Evolutionary conservation across 2,329 filamentous ascomycete species (phyloP).

Genomic region (Ceratocystis lukuohia): DNA sequence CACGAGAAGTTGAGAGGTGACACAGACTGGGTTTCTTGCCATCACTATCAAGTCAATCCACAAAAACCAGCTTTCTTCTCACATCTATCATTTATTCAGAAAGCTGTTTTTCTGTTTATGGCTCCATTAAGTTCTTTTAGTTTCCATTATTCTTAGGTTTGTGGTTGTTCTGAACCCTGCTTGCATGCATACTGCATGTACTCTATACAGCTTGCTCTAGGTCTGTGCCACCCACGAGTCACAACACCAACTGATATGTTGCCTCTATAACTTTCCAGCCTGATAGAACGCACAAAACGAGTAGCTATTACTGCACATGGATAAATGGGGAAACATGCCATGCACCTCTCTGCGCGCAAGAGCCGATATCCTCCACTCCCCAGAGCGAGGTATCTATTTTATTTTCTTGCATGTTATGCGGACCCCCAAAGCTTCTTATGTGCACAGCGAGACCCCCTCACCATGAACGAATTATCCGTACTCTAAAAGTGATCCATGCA

Average conservation of each 20-base stretch:
- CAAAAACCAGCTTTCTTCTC: not conserved
- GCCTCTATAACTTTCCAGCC: not conserved
- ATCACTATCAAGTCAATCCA: not conserved
- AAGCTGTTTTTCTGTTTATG: not conserved
- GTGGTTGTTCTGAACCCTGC: slow-evolving; percentile 1
- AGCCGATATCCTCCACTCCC: not conserved
- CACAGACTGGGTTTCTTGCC: no score
- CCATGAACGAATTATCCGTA: not conserved
- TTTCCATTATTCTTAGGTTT: not conserved
- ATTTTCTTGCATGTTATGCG: no score
- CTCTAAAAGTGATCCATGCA: no score
- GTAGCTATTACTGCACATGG: not conserved
- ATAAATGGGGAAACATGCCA: not conserved
- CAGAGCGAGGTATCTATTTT: not conserved
- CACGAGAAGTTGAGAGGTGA: no score
- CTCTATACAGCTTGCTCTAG: slow-evolving; percentile 2
- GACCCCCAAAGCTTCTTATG: not conserved
- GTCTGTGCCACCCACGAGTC: slow-evolving; percentile 8
- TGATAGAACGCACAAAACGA: slow-evolving; percentile 1
- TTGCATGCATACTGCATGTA: slow-evolving; percentile 8
- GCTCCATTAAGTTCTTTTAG: not conserved
- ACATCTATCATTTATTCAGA: not conserved
- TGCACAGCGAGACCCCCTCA: not conserved
- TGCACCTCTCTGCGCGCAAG: not conserved
- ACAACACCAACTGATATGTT: not conserved